Base-by-base conservation (phyloP, 805 yeast species). In the Wickerhamiella dianesei region DNA sequence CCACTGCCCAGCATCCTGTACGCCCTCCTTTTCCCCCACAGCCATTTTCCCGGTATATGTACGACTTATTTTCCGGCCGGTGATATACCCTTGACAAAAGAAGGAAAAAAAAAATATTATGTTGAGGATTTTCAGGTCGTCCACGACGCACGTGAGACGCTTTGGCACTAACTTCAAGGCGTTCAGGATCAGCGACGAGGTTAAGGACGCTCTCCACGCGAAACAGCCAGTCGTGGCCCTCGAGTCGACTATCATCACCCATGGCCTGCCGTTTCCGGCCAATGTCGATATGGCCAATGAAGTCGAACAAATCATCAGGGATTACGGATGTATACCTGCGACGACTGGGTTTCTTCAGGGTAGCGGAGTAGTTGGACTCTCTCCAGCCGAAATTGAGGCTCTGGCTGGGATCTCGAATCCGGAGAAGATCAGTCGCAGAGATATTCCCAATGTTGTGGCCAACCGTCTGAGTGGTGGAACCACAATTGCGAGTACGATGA, bases 401-500 rank as follows among this genome's bases (percentile, higher is more conserved):
- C 64, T 84, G 53, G 79, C 82, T 2, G 67, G 63, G 46, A 35
- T 48, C 17, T 25, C 51, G 20, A 45, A 55, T 43, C 50, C 58
- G 25, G 75, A 71, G 54, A 86, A 87, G 60, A 79, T 84, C 3
- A 82, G 94, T 4, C 67, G 95, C 53, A 67, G 96, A 47, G 96
- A 86, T 60, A 74, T 86, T 29, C 80, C 89, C 0, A 71, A 71
- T 52, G 76, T 81, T 2, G 74, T 85, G 76, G 75, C 86, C 13
- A 65, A 69, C 41, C 64, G 66, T 25, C 60, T 76, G n/a, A 68
- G 74, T 43, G 96, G 96, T 6, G 96, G 95, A 4, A 87, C 96
- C 1, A 86, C 96, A 0, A 84, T 86, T 48, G 84, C 95, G 2
- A 79, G 83, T 21, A 86, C 95, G 0, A 84, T 85, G 94, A 80